These are phyloP conservation scores for Endocarpon pusillum DNA, from an alignment of 495 filamentous ascomycete genomes.

Conservation along the genomic window DNA sequence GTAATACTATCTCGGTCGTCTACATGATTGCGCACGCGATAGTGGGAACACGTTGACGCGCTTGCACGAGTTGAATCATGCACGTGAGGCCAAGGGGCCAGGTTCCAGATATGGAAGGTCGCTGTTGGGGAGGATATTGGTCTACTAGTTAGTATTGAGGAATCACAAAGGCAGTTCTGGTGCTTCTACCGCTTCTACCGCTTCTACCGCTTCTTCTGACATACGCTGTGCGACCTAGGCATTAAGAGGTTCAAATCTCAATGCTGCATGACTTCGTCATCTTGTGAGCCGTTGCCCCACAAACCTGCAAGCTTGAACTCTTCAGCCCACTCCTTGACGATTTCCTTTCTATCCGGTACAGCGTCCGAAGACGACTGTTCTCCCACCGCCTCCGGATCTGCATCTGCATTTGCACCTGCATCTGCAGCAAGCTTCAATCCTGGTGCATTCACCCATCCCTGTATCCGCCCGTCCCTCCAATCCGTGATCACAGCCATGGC, in stretches of 20 bases:
- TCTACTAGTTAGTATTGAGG: no score
- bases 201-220: neutral
- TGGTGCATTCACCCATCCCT: slow-evolving; percentile 77
- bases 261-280: slow-evolving; percentile 11
- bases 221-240: neutral
- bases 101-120: no score
- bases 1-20: no score
- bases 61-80: no score
- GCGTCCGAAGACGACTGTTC: no score
- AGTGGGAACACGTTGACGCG: no score
- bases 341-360: slow-evolving; percentile 53
- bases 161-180: no score
- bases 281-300: slow-evolving; percentile 50
- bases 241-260: slow-evolving; percentile 1
- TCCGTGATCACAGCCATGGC: slow-evolving; percentile 87
- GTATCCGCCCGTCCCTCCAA: slow-evolving; percentile 89
- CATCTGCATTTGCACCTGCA: slow-evolving; percentile 15
- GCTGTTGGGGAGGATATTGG: no score
- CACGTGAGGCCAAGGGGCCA: no score
- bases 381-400: slow-evolving; percentile 12
- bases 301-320: slow-evolving; percentile 93
- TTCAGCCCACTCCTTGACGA: slow-evolving; percentile 84
- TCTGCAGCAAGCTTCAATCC: slow-evolving; percentile 39
- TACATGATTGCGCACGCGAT: no score
- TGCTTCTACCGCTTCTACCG: neutral